Evolutionary conservation across 176 grass and related monocot species (phyloP).

Genomic region (Neostapfia colusana): DNA sequence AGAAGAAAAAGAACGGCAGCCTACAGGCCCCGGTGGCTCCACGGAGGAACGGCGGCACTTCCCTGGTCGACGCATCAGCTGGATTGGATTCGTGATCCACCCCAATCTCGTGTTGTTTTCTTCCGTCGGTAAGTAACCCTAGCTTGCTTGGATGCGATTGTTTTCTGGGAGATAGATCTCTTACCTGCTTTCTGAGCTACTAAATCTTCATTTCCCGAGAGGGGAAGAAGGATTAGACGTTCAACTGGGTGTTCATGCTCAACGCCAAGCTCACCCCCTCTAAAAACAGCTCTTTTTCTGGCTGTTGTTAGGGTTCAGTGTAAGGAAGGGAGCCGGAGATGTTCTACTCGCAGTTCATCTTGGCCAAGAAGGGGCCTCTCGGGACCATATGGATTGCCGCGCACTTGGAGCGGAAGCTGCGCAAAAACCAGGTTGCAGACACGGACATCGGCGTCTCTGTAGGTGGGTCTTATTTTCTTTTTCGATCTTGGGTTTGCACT

Average conservation of each 20-base stretch:
- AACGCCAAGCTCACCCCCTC: not conserved
- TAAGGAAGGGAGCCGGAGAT: constrained; percentile 53
- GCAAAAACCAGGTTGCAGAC: constrained; percentile 97
- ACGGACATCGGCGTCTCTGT: constrained; percentile 98
- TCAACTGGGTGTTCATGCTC: not conserved
- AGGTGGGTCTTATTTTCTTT: constrained; percentile 59
- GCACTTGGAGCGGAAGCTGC: constrained; percentile 94
- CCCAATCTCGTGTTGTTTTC: not conserved
- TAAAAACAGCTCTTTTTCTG: not conserved
- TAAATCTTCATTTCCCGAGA: not conserved
- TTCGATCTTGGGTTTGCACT: constrained; percentile 31
- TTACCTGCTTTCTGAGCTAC: not conserved
- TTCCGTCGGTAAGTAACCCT: not conserved
- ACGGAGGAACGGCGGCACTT: not conserved
- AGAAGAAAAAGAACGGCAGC: not conserved
- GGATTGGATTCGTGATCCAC: not conserved
- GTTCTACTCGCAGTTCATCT: constrained; percentile 99
- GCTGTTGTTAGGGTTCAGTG: constrained; percentile 34
- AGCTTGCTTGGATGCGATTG: not conserved
- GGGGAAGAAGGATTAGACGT: not conserved
- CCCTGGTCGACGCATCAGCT: not conserved
- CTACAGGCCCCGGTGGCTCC: not conserved
- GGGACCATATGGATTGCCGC: constrained; percentile 99
- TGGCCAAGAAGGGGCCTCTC: constrained; percentile 99
- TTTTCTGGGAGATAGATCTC: not conserved